phyloP scores from a whole-genome alignment of 148 eudicot genomes.

The Arbutus unedo region DNA sequence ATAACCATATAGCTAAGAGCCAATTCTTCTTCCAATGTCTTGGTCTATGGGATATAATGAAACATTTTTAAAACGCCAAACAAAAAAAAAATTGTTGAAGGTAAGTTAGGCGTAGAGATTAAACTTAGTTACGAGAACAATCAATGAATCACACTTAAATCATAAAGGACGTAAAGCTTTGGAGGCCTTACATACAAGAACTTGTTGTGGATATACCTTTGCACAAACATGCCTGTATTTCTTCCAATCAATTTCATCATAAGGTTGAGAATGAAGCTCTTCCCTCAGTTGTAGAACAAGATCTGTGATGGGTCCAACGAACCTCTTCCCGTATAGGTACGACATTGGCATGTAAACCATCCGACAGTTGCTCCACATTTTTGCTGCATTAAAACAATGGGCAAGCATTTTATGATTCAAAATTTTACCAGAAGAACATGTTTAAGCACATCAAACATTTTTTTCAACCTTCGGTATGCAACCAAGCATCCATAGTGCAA shows the following conservation, averaged over 20 bases:
- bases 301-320: slow-evolving; percentile 34
- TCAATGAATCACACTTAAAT: too few species aligned
- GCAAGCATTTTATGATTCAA: background rate
- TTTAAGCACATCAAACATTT: background rate
- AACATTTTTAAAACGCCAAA: too few species aligned
- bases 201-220: slow-evolving; percentile 13
- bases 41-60: background rate
- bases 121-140: too few species aligned
- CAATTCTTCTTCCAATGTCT: background rate
- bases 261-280: slow-evolving; percentile 39
- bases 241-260: slow-evolving; percentile 33
- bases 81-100: too few species aligned
- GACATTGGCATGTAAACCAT: slow-evolving; percentile 43
- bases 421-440: background rate
- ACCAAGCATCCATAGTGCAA: background rate
- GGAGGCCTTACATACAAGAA: background rate
- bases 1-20: too few species aligned
- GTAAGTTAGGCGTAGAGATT: too few species aligned
- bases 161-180: background rate
- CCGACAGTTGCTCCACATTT: slow-evolving; percentile 36
- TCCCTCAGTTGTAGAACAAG: slow-evolving; percentile 33
- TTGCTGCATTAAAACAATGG: slow-evolving; percentile 18
- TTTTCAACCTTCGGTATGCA: background rate
- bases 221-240: slow-evolving; percentile 33
- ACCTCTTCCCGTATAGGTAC: slow-evolving; percentile 42